A percentile compares a stretch with the other conserved stretches of the same genome.
Evolutionary conservation across 2,329 filamentous ascomycete species (phyloP).

Genomic region (Dactylella cylindrospora): DNA sequence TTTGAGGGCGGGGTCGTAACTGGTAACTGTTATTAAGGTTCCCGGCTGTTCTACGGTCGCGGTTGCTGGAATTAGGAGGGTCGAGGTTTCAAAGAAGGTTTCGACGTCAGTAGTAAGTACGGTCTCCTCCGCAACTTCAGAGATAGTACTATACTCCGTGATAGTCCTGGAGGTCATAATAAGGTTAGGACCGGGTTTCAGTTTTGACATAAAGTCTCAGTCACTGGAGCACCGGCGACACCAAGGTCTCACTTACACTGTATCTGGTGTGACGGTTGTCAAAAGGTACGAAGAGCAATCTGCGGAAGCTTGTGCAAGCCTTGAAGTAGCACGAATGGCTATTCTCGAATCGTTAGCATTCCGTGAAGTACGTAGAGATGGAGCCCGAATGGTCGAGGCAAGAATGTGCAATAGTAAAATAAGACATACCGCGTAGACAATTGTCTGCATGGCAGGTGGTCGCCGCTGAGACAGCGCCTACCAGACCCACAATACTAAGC

Average conservation of each 20-base stretch:
- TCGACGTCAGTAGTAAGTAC: slow-evolving; percentile 1
- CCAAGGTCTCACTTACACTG: too few species aligned
- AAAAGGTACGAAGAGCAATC: slow-evolving; percentile 16
- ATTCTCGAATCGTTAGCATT: too few species aligned
- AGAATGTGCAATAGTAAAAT: too few species aligned
- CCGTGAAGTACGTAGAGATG: too few species aligned
- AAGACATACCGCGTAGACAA: too few species aligned
- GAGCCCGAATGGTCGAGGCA: too few species aligned
- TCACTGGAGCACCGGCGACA: too few species aligned
- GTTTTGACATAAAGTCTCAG: not conserved
- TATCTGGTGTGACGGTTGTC: slow-evolving; percentile 11
- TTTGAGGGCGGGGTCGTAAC: slow-evolving; percentile 8
- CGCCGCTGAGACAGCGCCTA: too few species aligned
- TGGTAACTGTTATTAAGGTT: not conserved
- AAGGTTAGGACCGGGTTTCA: too few species aligned
- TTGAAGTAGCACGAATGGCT: not conserved
- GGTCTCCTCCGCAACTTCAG: not conserved
- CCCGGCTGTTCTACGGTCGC: not conserved
- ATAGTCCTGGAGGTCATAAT: too few species aligned
- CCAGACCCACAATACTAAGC: too few species aligned
- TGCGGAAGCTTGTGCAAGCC: not conserved
- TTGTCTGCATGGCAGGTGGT: too few species aligned
- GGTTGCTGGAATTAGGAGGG: not conserved
- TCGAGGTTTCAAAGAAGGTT: slow-evolving; percentile 5
- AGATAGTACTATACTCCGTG: not conserved